These are phyloP conservation scores for Funneliformis mosseae DNA, from an alignment of 192 early-diverging fungal genomes.

Conservation along the genomic window DNA sequence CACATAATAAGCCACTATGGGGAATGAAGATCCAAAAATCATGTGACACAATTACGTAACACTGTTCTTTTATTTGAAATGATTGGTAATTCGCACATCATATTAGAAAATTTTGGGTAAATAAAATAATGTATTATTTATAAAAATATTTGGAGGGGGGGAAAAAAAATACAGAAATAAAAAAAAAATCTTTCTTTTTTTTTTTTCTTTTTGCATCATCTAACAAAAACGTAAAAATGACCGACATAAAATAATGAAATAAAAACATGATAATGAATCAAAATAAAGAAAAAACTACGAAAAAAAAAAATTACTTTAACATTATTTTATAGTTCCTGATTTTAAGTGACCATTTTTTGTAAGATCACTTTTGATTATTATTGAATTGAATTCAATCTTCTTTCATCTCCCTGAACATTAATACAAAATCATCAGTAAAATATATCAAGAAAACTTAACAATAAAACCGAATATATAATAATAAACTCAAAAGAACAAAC, in stretches of 20 bases:
- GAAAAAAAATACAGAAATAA: neutral
- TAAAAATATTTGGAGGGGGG: neutral
- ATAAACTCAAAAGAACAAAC: neutral
- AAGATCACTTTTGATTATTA: neutral
- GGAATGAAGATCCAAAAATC: too few species aligned
- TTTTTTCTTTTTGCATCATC: neutral
- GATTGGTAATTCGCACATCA: too few species aligned
- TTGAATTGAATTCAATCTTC: constrained; percentile 10
- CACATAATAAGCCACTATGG: too few species aligned
- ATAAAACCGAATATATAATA: neutral
- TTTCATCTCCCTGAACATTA: constrained; percentile 14
- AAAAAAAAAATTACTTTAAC: neutral
- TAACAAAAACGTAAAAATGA: neutral
- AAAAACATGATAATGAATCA: neutral
- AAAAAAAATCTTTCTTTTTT: neutral
- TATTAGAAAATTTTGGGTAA: neutral
- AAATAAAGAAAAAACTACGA: neutral
- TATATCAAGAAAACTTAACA: neutral
- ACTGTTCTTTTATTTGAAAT: too few species aligned
- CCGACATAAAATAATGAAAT: neutral
- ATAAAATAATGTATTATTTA: neutral
- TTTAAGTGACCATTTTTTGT: too few species aligned
- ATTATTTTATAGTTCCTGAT: neutral
- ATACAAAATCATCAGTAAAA: neutral
- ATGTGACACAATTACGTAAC: too few species aligned